phyloP scores from a whole-genome alignment of 345 rosid species.

The Lumnitzera littorea region DNA sequence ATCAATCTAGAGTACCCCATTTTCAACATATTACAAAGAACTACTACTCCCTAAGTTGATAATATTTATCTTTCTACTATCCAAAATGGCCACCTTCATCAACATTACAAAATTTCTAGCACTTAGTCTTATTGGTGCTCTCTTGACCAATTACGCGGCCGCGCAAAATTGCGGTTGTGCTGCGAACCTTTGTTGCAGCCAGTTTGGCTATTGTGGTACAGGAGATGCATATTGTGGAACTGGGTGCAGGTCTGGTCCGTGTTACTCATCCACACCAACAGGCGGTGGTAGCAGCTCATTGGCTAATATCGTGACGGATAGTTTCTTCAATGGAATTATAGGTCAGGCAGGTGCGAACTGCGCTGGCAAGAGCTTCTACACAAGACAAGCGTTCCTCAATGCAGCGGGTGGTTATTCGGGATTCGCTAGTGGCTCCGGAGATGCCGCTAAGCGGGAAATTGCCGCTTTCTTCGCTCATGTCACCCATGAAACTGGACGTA shows the following conservation, averaged over 20 bases:
- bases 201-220: too few relatives aligned
- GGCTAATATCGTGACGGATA: conserved; percentile 27
- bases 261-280: too few relatives aligned
- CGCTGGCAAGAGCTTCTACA: conserved; percentile 53
- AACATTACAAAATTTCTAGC: background rate
- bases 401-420: conserved; percentile 39
- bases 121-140: background rate
- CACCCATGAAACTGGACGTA: conserved; percentile 85
- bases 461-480: conserved; percentile 80
- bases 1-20: too few relatives aligned
- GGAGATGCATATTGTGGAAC: too few relatives aligned
- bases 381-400: conserved; percentile 41
- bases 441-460: conserved; percentile 57
- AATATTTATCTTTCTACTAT: too few relatives aligned
- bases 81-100: too few relatives aligned
- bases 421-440: conserved; percentile 50
- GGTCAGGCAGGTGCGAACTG: conserved; percentile 39
- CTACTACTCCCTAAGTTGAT: too few relatives aligned
- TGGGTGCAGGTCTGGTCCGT: too few relatives aligned
- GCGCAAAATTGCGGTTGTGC: conserved; percentile 10
- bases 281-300: conserved; percentile 15
- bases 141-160: background rate
- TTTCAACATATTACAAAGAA: too few relatives aligned
- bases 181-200: too few relatives aligned
- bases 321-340: conserved; percentile 50